Conservation (phyloP, 768 basidiomycete genomes). For the Astraeus odoratus region DNA sequence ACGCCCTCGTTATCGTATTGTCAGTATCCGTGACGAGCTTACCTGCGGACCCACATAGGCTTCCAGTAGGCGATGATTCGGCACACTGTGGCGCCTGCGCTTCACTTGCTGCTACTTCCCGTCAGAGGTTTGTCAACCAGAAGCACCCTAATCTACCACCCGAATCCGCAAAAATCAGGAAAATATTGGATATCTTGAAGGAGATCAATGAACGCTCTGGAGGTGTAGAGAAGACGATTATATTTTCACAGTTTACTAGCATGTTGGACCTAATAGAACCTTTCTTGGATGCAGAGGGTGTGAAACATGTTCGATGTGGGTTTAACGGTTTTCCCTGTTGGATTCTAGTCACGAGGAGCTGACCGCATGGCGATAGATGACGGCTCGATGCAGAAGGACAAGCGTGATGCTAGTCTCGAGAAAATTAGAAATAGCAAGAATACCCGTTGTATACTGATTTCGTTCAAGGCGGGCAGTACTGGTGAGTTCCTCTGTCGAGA, state of each 20-base stretch:
- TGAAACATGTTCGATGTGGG: conserved; percentile 84
- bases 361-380: conserved; percentile 54
- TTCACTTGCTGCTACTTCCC: conserved; percentile 42
- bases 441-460: conserved; percentile 81
- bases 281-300: conserved; percentile 61
- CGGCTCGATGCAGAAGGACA: conserved; percentile 71
- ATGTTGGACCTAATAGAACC: conserved; percentile 85
- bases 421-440: conserved; percentile 56
- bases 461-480: conserved; percentile 94
- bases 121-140: conserved; percentile 27
- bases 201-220: conserved; percentile 54
- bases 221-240: conserved; percentile 82
- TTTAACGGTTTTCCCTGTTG: conserved; percentile 12
- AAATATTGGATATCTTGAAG: conserved; percentile 65
- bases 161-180: conserved; percentile 81
- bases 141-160: conserved; percentile 41
- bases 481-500: conserved; percentile 38
- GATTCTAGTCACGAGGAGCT: not conserved
- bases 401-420: conserved; percentile 69
- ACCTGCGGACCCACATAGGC: conserved; percentile 8
- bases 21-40: not conserved
- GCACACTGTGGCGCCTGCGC: conserved; percentile 57
- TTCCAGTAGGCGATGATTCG: conserved; percentile 17
- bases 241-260: conserved; percentile 90
- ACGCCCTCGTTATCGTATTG: conserved; percentile 21